Evolutionary conservation across 768 basidiomycete species (phyloP).

Genomic region (Russula sp.): DNA sequence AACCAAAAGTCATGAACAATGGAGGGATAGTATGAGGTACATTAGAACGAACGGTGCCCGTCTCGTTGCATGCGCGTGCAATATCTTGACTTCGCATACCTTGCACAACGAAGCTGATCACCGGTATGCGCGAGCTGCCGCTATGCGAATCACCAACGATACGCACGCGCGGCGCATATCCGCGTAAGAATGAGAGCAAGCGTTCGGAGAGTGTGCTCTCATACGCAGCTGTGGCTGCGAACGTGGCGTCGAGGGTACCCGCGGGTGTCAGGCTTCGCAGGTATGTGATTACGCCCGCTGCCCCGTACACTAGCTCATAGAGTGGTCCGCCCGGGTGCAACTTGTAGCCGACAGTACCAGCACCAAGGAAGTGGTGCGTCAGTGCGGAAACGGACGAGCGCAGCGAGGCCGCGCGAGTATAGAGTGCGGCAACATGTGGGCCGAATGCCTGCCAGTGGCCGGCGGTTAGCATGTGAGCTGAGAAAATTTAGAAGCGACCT

Average conservation of each 20-base stretch:
- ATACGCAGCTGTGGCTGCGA: conserved; percentile 51
- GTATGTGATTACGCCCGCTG: conserved; percentile 57
- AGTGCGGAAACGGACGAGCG: conserved; percentile 48
- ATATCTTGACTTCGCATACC: conserved; percentile 58
- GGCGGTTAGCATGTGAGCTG: too few relatives aligned
- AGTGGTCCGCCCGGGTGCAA: conserved; percentile 71
- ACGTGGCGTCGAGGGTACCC: conserved; percentile 41
- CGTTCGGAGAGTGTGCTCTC: conserved; percentile 54
- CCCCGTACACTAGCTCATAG: conserved; percentile 62
- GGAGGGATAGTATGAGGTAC: neutral
- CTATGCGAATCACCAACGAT: conserved; percentile 56
- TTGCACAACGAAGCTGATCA: conserved; percentile 64
- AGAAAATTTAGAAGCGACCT: conserved; percentile 39
- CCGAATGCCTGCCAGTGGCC: conserved; percentile 54
- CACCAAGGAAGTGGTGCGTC: conserved; percentile 63
- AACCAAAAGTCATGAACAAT: neutral
- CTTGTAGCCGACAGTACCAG: conserved; percentile 46
- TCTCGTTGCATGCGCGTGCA: conserved; percentile 58
- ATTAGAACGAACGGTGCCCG: conserved; percentile 46
- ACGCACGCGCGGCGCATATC: conserved; percentile 48
- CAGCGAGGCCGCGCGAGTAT: conserved; percentile 48
- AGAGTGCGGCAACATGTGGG: conserved; percentile 62
- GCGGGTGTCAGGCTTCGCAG: conserved; percentile 52
- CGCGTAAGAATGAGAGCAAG: conserved; percentile 49
- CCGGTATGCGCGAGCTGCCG: conserved; percentile 48